Percentiles rank a stretch among this genome's conserved stretches.
Evolutionary conservation across 495 filamentous ascomycete genomes (phyloP).

Genomic region (Tuber borchii): DNA sequence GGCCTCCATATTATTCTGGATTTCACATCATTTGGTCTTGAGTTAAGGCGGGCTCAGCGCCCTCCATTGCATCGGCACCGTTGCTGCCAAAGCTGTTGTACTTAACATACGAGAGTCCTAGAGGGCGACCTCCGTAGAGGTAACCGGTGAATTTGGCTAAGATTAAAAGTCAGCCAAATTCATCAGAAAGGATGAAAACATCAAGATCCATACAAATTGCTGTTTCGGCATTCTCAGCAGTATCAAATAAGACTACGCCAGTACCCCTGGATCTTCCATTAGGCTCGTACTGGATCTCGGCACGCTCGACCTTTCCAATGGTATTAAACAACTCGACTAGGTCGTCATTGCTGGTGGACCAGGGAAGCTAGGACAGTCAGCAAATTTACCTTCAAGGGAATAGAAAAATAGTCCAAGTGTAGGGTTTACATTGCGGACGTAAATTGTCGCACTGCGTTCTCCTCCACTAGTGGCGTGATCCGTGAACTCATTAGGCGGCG

Average conservation of each 20-base stretch:
- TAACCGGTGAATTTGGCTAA: constrained; percentile 92
- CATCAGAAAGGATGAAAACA: neutral
- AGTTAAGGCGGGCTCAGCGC: constrained; percentile 68
- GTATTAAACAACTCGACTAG: constrained; percentile 92
- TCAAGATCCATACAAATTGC: constrained; percentile 60
- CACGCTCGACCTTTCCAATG: constrained; percentile 94
- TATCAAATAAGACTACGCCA: constrained; percentile 90
- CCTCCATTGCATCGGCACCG: constrained; percentile 72
- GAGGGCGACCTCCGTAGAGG: constrained; percentile 90
- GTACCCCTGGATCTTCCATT: constrained; percentile 92
- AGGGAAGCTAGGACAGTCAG: constrained; percentile 63
- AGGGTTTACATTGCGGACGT: constrained; percentile 90
- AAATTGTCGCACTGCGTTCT: constrained; percentile 76
- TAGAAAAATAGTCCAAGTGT: constrained; percentile 2
- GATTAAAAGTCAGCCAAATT: constrained; percentile 13
- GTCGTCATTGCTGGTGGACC: constrained; percentile 98
- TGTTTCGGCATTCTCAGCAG: constrained; percentile 74
- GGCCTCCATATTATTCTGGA: constrained; percentile 9
- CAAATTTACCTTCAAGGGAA: constrained; percentile 24
- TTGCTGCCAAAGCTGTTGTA: constrained; percentile 63
- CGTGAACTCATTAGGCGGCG: constrained; percentile 89
- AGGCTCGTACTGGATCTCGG: constrained; percentile 96
- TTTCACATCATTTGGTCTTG: constrained; percentile 96
- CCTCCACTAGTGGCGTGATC: constrained; percentile 84
- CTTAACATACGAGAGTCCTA: constrained; percentile 86